Conservation (phyloP, 192 early-diverging fungal genomes). For the Rhizophlyctis rosea region DNA sequence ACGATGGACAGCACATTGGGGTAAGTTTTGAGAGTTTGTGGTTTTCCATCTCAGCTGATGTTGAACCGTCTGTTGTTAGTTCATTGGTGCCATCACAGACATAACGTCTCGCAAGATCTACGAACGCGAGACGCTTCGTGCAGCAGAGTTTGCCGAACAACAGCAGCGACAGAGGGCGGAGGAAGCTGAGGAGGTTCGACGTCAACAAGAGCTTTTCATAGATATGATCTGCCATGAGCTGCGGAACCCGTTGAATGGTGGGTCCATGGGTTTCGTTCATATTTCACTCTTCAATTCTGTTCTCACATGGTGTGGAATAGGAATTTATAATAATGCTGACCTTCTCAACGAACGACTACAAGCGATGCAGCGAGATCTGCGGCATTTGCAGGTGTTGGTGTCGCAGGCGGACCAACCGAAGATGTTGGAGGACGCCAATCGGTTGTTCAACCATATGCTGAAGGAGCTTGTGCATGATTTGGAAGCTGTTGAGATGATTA, state of each 20-base stretch:
- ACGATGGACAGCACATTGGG: conserved; percentile 1
- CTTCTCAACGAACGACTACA: conserved; percentile 24
- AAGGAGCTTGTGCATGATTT: conserved; percentile 7
- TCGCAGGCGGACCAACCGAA: not conserved
- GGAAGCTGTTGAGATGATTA: conserved; percentile 32
- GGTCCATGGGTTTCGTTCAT: no score
- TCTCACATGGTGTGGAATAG: no score
- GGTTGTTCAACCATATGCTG: not conserved
- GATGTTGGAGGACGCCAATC: not conserved
- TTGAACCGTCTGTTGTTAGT: not conserved
- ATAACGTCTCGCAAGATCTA: conserved; percentile 27
- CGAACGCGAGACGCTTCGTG: conserved; percentile 22
- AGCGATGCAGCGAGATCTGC: conserved; percentile 12
- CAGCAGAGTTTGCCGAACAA: conserved; percentile 29
- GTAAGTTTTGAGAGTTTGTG: not conserved
- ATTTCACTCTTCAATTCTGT: no score
- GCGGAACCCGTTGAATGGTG: conserved; percentile 40
- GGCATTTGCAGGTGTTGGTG: not conserved
- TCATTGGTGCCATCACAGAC: conserved; percentile 30
- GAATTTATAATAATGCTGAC: conserved; percentile 37
- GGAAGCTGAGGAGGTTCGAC: conserved; percentile 29
- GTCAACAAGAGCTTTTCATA: conserved; percentile 39
- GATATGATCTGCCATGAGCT: conserved; percentile 44
- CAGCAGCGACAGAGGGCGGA: conserved; percentile 32
- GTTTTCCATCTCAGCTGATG: not conserved